Percentiles rank a stretch among this genome's conserved stretches.
Conservation (phyloP, 2,329 filamentous ascomycete genomes). For the Ophiostoma ips region DNA sequence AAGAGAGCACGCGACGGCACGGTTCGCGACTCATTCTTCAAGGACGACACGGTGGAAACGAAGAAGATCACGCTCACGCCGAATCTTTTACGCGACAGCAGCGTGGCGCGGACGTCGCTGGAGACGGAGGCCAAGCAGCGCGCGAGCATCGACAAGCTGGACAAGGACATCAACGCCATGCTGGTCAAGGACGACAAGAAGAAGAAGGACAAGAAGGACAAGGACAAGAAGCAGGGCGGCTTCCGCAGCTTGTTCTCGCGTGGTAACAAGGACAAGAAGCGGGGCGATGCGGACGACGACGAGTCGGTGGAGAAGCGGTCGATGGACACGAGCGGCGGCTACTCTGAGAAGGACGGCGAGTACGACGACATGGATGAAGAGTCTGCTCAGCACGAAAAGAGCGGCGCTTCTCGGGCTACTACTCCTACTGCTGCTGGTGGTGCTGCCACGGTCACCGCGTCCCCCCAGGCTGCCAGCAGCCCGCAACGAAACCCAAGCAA, state of each 20-base stretch:
- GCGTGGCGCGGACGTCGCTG: conserved; percentile 33
- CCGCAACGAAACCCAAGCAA: conserved; percentile 50
- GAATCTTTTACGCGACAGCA: conserved; percentile 77
- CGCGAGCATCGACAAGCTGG: conserved; percentile 59
- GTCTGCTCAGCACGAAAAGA: conserved; percentile 31
- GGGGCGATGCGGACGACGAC: conserved; percentile 36
- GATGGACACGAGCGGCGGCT: conserved; percentile 29
- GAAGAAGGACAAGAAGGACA: conserved; percentile 60
- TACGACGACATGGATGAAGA: conserved; percentile 30
- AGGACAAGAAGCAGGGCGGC: conserved; percentile 45
- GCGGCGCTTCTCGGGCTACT: conserved; percentile 5
- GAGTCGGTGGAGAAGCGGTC: conserved; percentile 49
- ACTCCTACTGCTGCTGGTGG: background rate
- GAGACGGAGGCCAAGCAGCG: conserved; percentile 44
- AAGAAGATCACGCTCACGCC: conserved; percentile 96
- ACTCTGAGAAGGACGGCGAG: conserved; percentile 25
- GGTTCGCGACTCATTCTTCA: conserved; percentile 90
- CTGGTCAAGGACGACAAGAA: conserved; percentile 55
- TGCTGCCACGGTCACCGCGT: conserved; percentile 18
- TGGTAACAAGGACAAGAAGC: conserved; percentile 49
- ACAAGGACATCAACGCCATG: conserved; percentile 38
- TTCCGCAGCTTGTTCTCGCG: conserved; percentile 49
- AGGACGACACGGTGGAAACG: conserved; percentile 86
- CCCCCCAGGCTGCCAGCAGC: conserved; percentile 19
- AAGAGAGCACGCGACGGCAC: conserved; percentile 70